Base-by-base conservation (phyloP, 75 land plant genomes). In the Chamaecyparis obtusa region DNA sequence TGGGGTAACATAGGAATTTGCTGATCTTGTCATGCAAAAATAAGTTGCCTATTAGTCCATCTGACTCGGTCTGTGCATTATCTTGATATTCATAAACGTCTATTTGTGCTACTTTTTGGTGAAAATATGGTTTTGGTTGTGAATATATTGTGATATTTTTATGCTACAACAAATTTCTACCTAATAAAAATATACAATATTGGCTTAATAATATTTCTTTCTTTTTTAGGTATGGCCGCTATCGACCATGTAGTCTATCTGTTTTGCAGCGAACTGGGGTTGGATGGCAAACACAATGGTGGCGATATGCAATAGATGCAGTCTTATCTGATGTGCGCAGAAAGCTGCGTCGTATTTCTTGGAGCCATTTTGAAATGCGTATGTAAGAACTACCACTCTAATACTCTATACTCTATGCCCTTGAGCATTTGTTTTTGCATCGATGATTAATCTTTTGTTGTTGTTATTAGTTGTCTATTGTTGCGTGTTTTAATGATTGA, bases 261-360 rank as follows among this genome's bases (percentile, higher is more conserved):
- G 4, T 35, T 54, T 85, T 92, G 64, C 84, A 83, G 55, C 89
- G 69, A 77, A 96, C 90, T 41, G 78, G 80, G n/a, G 54, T 85
- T 21, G 98, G 96, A 13, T 98, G 99, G 97, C 92, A 96, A 87
- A 94, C 46, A 48, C 81, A 83, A 14, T 95, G 99, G 95, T 98
- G 99, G 99, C 89, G 88, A 1, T 98, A 95, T 92, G 99, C 99
- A 74, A 92, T 93, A 83, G 37, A 95, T 55, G 92, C 97, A 75
- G 90, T 96, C 32, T 84, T 97, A 39, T 90, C 90, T 89, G 97
- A 98, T 93, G 95, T 97, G 77, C 93, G 91, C 16, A 92, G 90
- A 80, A 93, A 87, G 83, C 84, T 94, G 60, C 92, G 88, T 86
- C 94, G 92, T 84, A 92, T 86, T 84, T 95, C 99, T 84, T 94